Conservation (phyloP, 2,329 filamentous ascomycete species). For the Cordyceps javanica region DNA sequence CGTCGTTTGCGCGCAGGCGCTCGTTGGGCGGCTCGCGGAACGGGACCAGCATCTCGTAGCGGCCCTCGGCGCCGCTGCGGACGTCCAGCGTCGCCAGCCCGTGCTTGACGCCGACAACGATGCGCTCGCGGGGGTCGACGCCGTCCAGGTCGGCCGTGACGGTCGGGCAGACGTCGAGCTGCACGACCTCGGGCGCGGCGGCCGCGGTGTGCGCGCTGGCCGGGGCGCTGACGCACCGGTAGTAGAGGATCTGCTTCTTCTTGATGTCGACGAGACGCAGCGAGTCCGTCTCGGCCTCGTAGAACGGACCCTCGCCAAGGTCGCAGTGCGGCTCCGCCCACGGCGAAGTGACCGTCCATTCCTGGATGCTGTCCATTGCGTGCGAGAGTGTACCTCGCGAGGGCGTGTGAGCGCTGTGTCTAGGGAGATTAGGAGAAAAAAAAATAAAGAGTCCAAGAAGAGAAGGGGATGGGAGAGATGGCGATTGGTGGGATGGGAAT, state of each 20-base stretch:
- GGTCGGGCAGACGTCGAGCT: conserved; percentile 49
- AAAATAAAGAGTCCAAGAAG: too few species aligned
- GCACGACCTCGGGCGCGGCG: conserved; percentile 21
- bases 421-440: not conserved
- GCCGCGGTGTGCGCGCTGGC: not conserved
- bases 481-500: too few species aligned
- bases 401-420: too few species aligned
- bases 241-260: conserved; percentile 52
- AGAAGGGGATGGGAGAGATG: too few species aligned
- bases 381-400: not conserved
- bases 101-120: conserved; percentile 74
- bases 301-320: conserved; percentile 70
- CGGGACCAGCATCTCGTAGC: conserved; percentile 46
- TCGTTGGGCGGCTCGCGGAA: conserved; percentile 41
- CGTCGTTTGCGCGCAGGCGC: conserved; percentile 70
- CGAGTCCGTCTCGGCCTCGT: conserved; percentile 57
- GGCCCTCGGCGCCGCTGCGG: conserved; percentile 22
- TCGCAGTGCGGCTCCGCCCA: conserved; percentile 57
- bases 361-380: conserved; percentile 34
- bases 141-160: conserved; percentile 77
- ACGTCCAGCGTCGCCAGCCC: conserved; percentile 75
- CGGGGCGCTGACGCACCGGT: not conserved
- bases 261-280: conserved; percentile 81
- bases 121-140: conserved; percentile 52
- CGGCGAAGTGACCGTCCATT: conserved; percentile 46